These are phyloP conservation scores for Rutstroemia sp. DNA, from an alignment of 2,329 filamentous ascomycete genomes.

Conservation along the genomic window DNA sequence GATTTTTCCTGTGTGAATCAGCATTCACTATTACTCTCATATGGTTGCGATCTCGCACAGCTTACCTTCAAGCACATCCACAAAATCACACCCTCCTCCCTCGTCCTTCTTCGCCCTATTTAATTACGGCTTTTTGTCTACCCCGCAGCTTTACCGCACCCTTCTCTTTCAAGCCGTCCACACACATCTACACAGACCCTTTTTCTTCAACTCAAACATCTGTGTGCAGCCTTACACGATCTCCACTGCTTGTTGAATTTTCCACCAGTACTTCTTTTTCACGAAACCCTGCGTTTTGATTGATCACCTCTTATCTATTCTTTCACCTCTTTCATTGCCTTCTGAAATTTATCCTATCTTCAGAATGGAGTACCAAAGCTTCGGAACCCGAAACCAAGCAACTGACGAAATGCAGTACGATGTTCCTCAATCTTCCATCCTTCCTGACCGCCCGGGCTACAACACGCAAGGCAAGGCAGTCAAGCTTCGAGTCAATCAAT, in stretches of 20 bases:
- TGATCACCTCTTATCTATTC: background rate
- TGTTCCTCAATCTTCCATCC: constrained; percentile 5
- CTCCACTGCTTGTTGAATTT: constrained; percentile 9
- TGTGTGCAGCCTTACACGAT: background rate
- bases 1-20: too few relatives aligned
- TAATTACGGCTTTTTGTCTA: background rate
- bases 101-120: background rate
- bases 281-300: background rate
- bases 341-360: background rate
- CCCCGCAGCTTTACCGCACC: background rate
- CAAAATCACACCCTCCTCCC: background rate
- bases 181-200: background rate
- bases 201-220: background rate
- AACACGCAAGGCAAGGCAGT: constrained; percentile 51
- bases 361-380: constrained; percentile 26
- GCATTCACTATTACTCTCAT: too few relatives aligned
- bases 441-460: constrained; percentile 43
- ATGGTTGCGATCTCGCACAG: too few relatives aligned
- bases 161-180: background rate
- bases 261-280: constrained; percentile 13
- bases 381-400: constrained; percentile 20
- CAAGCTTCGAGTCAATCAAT: constrained; percentile 62
- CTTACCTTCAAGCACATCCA: background rate
- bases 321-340: constrained; percentile 7
- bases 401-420: constrained; percentile 18